Evolutionary conservation across 805 yeast species (phyloP).

Genomic region (Starmerella etchellsii): DNA sequence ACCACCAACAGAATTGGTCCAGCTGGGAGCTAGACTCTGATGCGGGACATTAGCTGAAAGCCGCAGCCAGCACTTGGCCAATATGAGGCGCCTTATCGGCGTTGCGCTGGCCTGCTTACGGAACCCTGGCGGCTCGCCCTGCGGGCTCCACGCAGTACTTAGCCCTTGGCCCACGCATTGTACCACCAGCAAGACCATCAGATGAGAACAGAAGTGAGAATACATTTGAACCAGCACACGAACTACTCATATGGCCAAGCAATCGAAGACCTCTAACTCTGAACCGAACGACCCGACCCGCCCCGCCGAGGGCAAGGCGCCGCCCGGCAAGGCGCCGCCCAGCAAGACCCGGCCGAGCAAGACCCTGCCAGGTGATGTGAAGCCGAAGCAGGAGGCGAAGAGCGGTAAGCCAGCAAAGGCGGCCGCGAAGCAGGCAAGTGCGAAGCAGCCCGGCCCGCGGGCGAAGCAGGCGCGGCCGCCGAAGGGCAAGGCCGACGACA

Average conservation of each 20-base stretch:
- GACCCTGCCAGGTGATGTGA: too few species aligned
- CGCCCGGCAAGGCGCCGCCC: neutral
- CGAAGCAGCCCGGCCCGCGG: neutral
- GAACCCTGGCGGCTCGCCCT: too few species aligned
- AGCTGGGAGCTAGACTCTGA: too few species aligned
- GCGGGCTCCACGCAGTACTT: too few species aligned
- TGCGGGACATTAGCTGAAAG: too few species aligned
- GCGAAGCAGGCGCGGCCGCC: too few species aligned
- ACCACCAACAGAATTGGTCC: too few species aligned
- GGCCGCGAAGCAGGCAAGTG: neutral
- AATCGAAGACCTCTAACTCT: neutral
- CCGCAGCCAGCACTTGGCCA: too few species aligned
- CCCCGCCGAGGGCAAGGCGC: neutral
- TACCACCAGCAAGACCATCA: slow-evolving; percentile 1
- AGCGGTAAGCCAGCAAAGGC: neutral
- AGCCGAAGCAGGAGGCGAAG: neutral
- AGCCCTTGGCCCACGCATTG: too few species aligned
- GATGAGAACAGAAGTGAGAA: slow-evolving; percentile 9
- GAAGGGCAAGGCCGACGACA: too few species aligned
- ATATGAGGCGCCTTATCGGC: too few species aligned
- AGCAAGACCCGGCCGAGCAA: neutral
- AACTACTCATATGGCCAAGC: slow-evolving; percentile 4
- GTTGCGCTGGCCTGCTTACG: too few species aligned
- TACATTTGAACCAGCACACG: neutral
- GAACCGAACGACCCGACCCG: neutral